Base-by-base conservation (phyloP, 345 rosid genomes). In the Zanthoxylum bungeanum region DNA sequence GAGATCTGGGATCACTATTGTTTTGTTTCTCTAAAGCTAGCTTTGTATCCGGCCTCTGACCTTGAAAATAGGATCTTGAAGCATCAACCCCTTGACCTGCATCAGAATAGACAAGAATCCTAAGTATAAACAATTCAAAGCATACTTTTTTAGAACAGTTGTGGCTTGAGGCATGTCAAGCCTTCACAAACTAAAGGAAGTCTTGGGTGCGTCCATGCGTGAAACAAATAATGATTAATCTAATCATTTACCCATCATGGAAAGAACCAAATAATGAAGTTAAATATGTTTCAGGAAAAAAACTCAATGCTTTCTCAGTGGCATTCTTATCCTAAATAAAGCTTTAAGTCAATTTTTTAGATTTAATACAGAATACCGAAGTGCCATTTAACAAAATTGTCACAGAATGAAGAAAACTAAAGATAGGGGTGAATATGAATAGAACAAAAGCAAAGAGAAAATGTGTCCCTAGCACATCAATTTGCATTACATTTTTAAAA, bases 51-150 rank as follows among this genome's bases (percentile, higher is more conserved):
- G 67, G 75, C 75, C 83, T 79, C 75, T 80, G 88, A 49, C 89
- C 85, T 42, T 81, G 91, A 78, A 86, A 89, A 75, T 80, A 90
- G 9, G 90, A 66, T 81, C 88, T 84, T 33, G 93, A 79, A 31
- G 85, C 78, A 77, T 87, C 97, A 75, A 80, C 79, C 1, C 85
- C 88, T 83, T 86, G 94, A 78, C 91, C 98, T 93, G 72, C 70
- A 84, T 69, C 72, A 80, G 64, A 65, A 63, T 5, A 25, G 52
- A 64, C 69, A 69, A 61, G 75, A 51, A 70, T 51, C 49, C 40
- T 37, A 69, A 65, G 78, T 14, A 71, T 42, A n/a, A 28, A 17
- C 17, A 71, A 7, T 19, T 9, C 30, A 49, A 21, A n/a, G 44
- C 27, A 34, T 34, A 30, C 39, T 30, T 31, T 62, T 12, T 22